Base-by-base conservation (phyloP, 2,329 filamentous ascomycete species). In the Cladosporium sphaerospermum region DNA sequence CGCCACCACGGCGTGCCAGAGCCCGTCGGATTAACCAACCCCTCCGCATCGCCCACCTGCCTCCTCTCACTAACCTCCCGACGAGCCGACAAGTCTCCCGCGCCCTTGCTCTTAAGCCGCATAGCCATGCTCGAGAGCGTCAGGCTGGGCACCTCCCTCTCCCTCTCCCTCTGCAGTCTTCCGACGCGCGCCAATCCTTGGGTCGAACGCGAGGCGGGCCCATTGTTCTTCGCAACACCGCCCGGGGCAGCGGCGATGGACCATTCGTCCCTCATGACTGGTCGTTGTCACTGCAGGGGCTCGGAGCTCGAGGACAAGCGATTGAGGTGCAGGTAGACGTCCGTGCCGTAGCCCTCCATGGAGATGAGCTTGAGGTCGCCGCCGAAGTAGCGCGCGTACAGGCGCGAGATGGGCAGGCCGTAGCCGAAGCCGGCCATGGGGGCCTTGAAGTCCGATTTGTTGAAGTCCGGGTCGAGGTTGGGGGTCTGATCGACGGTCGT, bases 401-500 rank as follows among this genome's bases (percentile, higher is more conserved):
- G 77, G 59, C 93, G 79, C 61, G 89, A 95, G 57, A 99, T 97
- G 0, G 93, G 93, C 60, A 99, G 70, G 13, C 93, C 93, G 66
- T 99, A 99, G n/a, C 93, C 93, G 67, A 97, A 99, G 2, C 93
- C 93, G 57, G 93, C 93, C 93, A 99, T 97, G 1, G 93, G 93
- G 10, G 93, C 93, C 72, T 99, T 97, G 78, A 99, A 99, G 71
- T 99, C 93, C 73, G 86, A 96, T 75, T 97, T 95, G 73, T 99
- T 92, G 70, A 97, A 99, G 69, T 97, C 92, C 0, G 93, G 93
- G 67, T 99, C 93, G 57, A 99, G 76, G 67, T 85, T 95, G 11
- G 93, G 93, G 18, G 93, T 97, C 62, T 91, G 84, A 70, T 97
- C 93, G 59, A 99, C 93, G 2, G 93, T 99, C 34, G 93, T 99